Evolutionary conservation across 208 protist species (phyloP).

Genomic region (Trichomonas tenax): DNA sequence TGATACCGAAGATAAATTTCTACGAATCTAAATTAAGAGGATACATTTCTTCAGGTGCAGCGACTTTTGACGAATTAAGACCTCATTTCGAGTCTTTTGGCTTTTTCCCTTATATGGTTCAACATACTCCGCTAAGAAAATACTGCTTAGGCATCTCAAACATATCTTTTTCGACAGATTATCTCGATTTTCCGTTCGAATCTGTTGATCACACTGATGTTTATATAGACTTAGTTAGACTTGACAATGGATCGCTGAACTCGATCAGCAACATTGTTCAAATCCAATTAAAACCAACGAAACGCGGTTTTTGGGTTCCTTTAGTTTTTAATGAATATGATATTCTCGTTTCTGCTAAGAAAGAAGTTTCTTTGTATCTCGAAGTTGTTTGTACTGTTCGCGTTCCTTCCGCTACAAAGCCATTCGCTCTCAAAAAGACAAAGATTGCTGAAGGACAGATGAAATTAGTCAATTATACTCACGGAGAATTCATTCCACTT

Average conservation of each 20-base stretch:
- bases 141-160: background rate
- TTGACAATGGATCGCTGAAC: background rate
- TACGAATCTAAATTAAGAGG: background rate
- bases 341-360: background rate
- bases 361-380: background rate
- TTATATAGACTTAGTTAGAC: background rate
- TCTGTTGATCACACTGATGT: background rate
- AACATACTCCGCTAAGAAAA: background rate
- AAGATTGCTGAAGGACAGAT: background rate
- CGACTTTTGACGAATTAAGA: background rate
- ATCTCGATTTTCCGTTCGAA: background rate
- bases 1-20: background rate
- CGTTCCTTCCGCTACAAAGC: background rate
- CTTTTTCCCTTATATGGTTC: background rate
- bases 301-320: background rate
- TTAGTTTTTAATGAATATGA: conserved; percentile 5
- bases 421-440: background rate
- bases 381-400: background rate
- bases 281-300: background rate
- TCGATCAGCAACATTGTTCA: background rate
- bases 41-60: background rate
- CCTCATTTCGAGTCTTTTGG: background rate
- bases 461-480: background rate
- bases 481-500: background rate
- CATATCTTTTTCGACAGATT: background rate